A percentile compares a stretch with the other conserved stretches of the same genome.
Evolutionary conservation across 2,329 filamentous ascomycete species (phyloP).

Genomic region (Hypocreales sp.): DNA sequence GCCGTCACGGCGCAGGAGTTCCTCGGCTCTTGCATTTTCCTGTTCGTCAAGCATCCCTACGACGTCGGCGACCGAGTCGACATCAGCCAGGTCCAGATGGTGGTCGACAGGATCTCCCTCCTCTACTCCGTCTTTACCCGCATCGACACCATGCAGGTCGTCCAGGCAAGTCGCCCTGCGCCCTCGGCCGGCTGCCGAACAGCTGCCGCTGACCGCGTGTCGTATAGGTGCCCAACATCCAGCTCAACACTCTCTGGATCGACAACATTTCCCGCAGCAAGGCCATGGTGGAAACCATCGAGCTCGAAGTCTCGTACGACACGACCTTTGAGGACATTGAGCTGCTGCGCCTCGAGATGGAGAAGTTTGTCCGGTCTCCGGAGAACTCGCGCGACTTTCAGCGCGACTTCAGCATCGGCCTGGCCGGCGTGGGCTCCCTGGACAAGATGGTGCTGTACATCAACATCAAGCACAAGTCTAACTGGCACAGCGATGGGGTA

Average conservation of each 20-base stretch:
- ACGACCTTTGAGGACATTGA: slow-evolving; percentile 85
- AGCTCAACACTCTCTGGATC: slow-evolving; percentile 84
- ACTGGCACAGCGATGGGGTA: slow-evolving; percentile 77
- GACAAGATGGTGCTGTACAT: slow-evolving; percentile 76
- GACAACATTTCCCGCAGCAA: slow-evolving; percentile 87
- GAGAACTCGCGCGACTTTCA: slow-evolving; percentile 89
- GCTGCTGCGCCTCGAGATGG: slow-evolving; percentile 69
- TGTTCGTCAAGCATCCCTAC: slow-evolving; percentile 97
- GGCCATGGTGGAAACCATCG: slow-evolving; percentile 76
- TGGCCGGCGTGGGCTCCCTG: slow-evolving; percentile 66
- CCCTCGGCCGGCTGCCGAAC: too few species aligned
- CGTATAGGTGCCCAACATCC: slow-evolving; percentile 67
- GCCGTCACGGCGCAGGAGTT: slow-evolving; percentile 85
- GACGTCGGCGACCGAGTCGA: slow-evolving; percentile 93
- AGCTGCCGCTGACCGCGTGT: background rate
- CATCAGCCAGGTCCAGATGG: slow-evolving; percentile 51
- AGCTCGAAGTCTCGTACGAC: slow-evolving; percentile 68
- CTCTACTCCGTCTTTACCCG: slow-evolving; percentile 85
- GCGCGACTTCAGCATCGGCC: slow-evolving; percentile 63
- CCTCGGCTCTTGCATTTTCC: slow-evolving; percentile 94
- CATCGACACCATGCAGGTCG: slow-evolving; percentile 65
- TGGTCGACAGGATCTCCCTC: slow-evolving; percentile 88
- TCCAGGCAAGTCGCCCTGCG: slow-evolving; percentile 24
- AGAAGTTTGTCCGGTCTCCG: slow-evolving; percentile 64
- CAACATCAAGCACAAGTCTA: slow-evolving; percentile 82